These are phyloP conservation scores for Phellopilus nigrolimitatus DNA, from an alignment of 1,284 basidiomycete genomes.

Conservation along the genomic window DNA sequence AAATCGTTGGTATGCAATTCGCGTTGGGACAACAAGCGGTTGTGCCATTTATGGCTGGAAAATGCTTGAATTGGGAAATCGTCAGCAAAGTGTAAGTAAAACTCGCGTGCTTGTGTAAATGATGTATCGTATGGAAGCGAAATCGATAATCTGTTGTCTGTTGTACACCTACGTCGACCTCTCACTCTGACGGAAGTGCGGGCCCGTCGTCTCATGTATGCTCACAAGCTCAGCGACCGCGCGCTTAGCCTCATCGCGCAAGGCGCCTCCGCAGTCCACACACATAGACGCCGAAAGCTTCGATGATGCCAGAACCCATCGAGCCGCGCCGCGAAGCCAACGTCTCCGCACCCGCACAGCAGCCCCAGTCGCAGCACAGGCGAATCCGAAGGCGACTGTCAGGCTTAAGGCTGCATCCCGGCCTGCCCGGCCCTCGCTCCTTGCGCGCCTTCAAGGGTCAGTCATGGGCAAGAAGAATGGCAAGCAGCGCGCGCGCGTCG, in stretches of 20 bases:
- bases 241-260: background rate
- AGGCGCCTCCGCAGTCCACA: background rate
- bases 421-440: no score
- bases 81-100: no score
- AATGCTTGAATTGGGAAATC: slow-evolving; percentile 80
- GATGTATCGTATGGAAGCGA: no score
- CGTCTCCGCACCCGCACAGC: no score
- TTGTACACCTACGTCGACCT: no score
- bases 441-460: background rate
- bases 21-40: slow-evolving; percentile 53
- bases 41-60: slow-evolving; percentile 91
- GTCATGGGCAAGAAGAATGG: slow-evolving; percentile 2
- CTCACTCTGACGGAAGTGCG: no score
- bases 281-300: background rate
- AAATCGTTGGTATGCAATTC: slow-evolving; percentile 48
- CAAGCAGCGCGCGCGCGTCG: slow-evolving; percentile 8
- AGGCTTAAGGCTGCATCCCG: no score
- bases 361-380: no score
- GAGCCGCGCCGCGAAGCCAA: no score
- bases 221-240: background rate
- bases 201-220: background rate
- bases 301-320: background rate
- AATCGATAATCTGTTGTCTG: no score
- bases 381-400: no score
- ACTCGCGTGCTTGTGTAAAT: background rate